These are phyloP conservation scores for Pterocarpus santalinus DNA, from an alignment of 306 rosid genomes.

Conservation along the genomic window DNA sequence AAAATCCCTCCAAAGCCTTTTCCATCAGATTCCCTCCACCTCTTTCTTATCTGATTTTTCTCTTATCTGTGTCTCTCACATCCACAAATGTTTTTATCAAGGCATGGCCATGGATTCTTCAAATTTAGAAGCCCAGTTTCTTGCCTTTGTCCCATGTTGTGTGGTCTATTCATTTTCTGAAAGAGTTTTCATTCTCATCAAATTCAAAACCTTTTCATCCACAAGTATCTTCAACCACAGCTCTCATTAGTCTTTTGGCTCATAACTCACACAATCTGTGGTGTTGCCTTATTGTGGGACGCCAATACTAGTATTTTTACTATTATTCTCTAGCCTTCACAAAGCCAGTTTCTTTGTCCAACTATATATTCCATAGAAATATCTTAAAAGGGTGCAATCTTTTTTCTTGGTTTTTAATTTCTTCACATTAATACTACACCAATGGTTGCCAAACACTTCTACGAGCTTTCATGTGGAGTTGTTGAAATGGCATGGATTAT, in stretches of 20 bases:
- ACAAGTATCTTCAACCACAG: conserved; percentile 47
- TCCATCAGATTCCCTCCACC: neutral
- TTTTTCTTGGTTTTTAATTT: neutral
- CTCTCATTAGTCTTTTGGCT: conserved; percentile 35
- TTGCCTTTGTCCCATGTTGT: conserved; percentile 34
- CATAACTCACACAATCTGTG: conserved; percentile 35
- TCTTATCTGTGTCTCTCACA: conserved; percentile 18
- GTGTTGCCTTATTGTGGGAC: conserved; percentile 43
- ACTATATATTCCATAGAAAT: conserved; percentile 18
- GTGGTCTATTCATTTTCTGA: conserved; percentile 47
- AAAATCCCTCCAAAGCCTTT: conserved; percentile 22
- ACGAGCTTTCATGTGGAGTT: conserved; percentile 62
- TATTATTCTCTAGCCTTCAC: neutral
- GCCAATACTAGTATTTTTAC: neutral
- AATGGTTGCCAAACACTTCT: conserved; percentile 70
- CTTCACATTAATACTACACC: conserved; percentile 34
- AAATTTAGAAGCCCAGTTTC: conserved; percentile 65
- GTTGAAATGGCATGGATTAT: conserved; percentile 81
- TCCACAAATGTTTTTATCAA: conserved; percentile 78
- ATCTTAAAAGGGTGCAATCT: conserved; percentile 3
- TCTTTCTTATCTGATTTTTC: conserved; percentile 8
- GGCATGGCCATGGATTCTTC: conserved; percentile 78
- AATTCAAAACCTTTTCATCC: conserved; percentile 47
- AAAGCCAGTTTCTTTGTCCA: conserved; percentile 8
- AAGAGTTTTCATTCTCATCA: conserved; percentile 12